Conservation (phyloP, 805 yeast species). For the Metschnikowia santaceciliae region DNA sequence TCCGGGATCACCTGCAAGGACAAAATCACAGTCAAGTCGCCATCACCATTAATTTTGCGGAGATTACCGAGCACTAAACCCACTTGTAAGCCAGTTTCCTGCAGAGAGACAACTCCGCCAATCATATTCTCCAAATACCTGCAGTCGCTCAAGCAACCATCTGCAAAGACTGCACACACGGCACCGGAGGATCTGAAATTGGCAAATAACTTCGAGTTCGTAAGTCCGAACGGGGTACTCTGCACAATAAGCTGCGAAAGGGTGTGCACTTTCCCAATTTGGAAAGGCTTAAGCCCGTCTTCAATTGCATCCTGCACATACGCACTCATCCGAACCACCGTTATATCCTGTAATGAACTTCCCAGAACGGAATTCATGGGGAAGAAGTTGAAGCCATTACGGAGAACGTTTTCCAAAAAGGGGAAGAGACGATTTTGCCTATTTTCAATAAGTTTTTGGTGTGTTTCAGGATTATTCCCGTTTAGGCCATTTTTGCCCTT, state of each 20-base stretch:
- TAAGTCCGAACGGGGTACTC: slow-evolving; percentile 13
- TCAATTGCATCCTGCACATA: neutral
- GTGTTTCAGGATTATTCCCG: no score
- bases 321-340: neutral
- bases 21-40: slow-evolving; percentile 34
- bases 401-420: neutral
- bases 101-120: slow-evolving; percentile 32
- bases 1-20: neutral
- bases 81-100: slow-evolving; percentile 7
- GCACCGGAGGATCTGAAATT: slow-evolving; percentile 13
- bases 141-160: slow-evolving; percentile 32
- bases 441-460: neutral
- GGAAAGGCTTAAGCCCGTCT: neutral
- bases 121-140: slow-evolving; percentile 45
- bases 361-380: slow-evolving; percentile 3
- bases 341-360: neutral
- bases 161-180: slow-evolving; percentile 20
- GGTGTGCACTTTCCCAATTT: neutral
- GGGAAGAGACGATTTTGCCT: neutral
- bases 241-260: slow-evolving; percentile 3
- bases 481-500: neutral
- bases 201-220: slow-evolving; percentile 10
- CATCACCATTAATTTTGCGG: slow-evolving; percentile 41
- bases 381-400: slow-evolving; percentile 10
- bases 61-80: slow-evolving; percentile 41